These are phyloP conservation scores for Lentinula sp. DNA, from an alignment of 768 basidiomycete genomes.

Conservation along the genomic window DNA sequence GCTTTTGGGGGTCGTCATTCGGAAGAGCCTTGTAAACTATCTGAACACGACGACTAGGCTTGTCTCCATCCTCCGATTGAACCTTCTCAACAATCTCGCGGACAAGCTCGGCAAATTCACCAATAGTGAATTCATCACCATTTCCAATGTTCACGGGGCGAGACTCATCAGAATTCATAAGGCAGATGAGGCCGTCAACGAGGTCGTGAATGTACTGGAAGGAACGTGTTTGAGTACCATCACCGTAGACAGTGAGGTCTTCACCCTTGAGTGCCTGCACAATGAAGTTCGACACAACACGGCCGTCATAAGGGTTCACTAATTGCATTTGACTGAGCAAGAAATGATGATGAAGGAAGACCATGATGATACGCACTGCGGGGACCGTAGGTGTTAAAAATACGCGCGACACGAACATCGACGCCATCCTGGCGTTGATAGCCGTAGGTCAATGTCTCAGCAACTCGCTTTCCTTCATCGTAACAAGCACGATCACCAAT, in stretches of 20 bases:
- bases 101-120: constrained; percentile 89
- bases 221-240: constrained; percentile 89
- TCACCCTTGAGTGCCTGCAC: constrained; percentile 95
- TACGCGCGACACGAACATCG: constrained; percentile 94
- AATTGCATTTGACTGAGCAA: background rate
- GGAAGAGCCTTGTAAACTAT: constrained; percentile 81
- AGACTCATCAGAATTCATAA: constrained; percentile 93
- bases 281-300: constrained; percentile 98
- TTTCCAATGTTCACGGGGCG: constrained; percentile 97
- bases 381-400: constrained; percentile 96
- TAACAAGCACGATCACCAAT: constrained; percentile 99
- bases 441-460: constrained; percentile 95
- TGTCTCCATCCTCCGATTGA: constrained; percentile 72
- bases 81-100: constrained; percentile 91
- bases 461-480: constrained; percentile 98
- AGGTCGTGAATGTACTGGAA: constrained; percentile 99
- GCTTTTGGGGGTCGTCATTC: constrained; percentile 90
- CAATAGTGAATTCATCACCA: constrained; percentile 92
- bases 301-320: constrained; percentile 97
- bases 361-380: constrained; percentile 50
- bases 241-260: constrained; percentile 96
- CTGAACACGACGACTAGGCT: constrained; percentile 44
- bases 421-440: constrained; percentile 93
- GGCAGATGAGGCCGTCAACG: constrained; percentile 83
- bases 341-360: background rate